Evolutionary conservation across 768 basidiomycete species (phyloP).

Genomic region (Cytidiella melzeri): DNA sequence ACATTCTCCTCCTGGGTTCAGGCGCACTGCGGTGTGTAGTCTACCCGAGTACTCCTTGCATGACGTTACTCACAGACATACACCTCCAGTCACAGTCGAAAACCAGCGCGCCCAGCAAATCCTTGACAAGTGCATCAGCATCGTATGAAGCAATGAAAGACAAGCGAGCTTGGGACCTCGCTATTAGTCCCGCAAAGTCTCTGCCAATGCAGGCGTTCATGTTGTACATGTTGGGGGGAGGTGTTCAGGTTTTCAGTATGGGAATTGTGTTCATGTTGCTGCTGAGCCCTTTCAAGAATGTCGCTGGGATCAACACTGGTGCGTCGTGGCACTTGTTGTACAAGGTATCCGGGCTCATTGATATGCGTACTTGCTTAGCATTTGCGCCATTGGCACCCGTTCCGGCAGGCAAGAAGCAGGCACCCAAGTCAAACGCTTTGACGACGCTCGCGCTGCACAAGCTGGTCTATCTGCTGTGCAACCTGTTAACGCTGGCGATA

Average conservation of each 20-base stretch:
- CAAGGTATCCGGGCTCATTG: not conserved
- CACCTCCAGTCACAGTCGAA: constrained; percentile 24
- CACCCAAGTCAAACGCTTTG: constrained; percentile 31
- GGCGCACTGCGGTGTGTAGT: constrained; percentile 29
- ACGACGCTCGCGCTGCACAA: constrained; percentile 65
- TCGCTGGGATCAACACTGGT: constrained; percentile 77
- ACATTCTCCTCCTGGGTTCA: constrained; percentile 64
- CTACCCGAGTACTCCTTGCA: constrained; percentile 12
- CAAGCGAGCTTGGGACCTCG: constrained; percentile 82
- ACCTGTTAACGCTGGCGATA: constrained; percentile 70
- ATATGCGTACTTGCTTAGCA: too few species aligned
- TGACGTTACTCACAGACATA: not conserved
- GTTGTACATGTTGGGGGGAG: constrained; percentile 97
- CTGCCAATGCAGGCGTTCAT: constrained; percentile 97
- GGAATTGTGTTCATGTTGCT: constrained; percentile 94
- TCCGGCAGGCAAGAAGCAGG: constrained; percentile 14
- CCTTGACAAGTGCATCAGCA: constrained; percentile 32
- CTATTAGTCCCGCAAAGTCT: constrained; percentile 78
- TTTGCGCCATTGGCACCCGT: constrained; percentile 70
- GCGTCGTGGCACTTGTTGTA: too few species aligned
- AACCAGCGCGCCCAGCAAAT: constrained; percentile 37
- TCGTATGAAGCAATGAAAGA: constrained; percentile 67
- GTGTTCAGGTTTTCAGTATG: constrained; percentile 95
- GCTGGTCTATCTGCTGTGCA: constrained; percentile 63
- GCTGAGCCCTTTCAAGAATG: constrained; percentile 77